Conservation (phyloP, 163 green algal species). For the Chlamydomonas reinhardtii region DNA sequence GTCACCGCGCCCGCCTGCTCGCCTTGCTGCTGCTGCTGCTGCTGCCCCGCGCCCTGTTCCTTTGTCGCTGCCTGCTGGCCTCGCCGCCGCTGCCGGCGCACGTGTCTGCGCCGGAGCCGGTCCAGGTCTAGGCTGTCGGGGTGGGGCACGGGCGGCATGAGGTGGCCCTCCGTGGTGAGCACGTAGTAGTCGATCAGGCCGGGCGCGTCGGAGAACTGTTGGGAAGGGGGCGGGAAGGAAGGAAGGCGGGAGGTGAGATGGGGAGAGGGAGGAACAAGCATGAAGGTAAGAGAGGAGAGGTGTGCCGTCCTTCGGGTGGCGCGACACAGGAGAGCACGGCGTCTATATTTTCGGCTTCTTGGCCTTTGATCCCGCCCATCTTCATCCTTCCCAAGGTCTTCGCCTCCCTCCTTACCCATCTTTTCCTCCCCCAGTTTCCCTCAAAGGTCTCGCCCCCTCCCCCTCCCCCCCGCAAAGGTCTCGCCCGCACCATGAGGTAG, state of each 20-base stretch:
- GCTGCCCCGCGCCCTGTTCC: neutral
- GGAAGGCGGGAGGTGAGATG: too few species aligned
- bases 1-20: neutral
- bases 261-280: too few species aligned
- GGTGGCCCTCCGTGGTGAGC: conserved; percentile 87
- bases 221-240: neutral
- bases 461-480: too few species aligned
- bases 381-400: too few species aligned
- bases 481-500: conserved; percentile 76
- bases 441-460: too few species aligned
- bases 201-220: conserved; percentile 38
- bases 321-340: too few species aligned
- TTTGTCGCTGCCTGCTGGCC: neutral
- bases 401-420: too few species aligned
- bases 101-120: neutral
- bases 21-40: neutral
- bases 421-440: too few species aligned
- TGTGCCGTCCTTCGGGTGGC: too few species aligned
- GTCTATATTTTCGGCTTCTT: too few species aligned
- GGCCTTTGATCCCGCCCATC: too few species aligned
- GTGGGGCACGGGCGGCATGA: neutral
- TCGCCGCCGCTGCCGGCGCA: neutral
- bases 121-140: neutral
- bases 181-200: conserved; percentile 85
- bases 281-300: neutral